Base-by-base conservation (phyloP, 1,139 yeast species). In the Taphrina sp. region DNA sequence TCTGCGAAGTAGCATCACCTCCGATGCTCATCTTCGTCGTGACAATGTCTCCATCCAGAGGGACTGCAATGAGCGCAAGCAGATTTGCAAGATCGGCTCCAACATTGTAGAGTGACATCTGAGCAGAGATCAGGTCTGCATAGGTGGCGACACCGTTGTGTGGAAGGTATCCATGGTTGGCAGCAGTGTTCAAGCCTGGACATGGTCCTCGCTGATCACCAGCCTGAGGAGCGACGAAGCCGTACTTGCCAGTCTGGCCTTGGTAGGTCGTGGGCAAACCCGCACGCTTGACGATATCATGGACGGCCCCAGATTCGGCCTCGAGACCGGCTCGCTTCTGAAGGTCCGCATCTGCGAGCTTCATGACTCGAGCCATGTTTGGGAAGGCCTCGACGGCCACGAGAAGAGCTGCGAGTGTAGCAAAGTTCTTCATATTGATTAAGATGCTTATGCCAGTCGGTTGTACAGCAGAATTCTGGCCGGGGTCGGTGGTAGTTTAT, bases 121-220 rank as follows among this genome's bases (percentile, higher is more conserved):
- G 54, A 3, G 54, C 54, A 4, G 35, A 35, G n/a, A 49, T 35
- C 20, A 49, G 34, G 17, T 49, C 41, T 12, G 45, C 54, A 20
- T 29, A 49, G 23, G 44, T 34, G 14, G 54, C 44, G 34, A 49
- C 39, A 31, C 54, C 54, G 29, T 49, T 49, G 41, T 33, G 54
- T n/a, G 44, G 44, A 10, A 49, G 46, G 24, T 49, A 49, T 16
- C 54, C 54, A 35, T 49, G 54, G 22, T 49, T 49, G 39, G 54
- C 54, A 8, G 54, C 54, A 8, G 46, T 35, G 34, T 49, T 49
- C 28, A 49, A 46, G 16, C 54, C 54, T 5, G 54, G 54, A 31
- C 54, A 49, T 5, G 54, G 54, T 3, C 54, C 54, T 16, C 54
- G 54, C 33, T 39, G 34, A 34, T 49, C 54, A 10, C 38, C 22